Evolutionary conservation across 805 yeast species (phyloP), one percentile per base, ranked within the genome.

Genomic region (Ogataea nonfermentans): DNA sequence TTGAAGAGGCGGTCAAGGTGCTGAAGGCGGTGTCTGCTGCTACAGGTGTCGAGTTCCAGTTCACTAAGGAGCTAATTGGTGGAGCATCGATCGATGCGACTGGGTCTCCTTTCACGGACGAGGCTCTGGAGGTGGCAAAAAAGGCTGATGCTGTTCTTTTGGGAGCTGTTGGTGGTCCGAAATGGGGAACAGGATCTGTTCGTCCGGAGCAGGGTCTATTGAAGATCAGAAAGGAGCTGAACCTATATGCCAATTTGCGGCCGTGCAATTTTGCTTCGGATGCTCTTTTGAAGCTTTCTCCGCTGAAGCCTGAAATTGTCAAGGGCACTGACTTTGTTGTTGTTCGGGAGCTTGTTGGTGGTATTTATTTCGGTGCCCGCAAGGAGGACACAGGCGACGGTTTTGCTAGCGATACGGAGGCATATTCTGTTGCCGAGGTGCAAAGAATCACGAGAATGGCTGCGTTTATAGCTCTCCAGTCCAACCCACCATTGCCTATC

Each of bases 151-250:
- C 98, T 17, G 95, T 93, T n/a, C 70, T 93, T 50, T 73, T 93
- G 41, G 99, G 99, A 51, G 96, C 99, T 7, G 99, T 93, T 24
- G 99, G 99, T 48, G 99, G 99, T 24, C 99, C 99, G 46, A 93
- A 93, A 68, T 93, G 99, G 99, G 98, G 98, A 25, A 86, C 97
- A 19, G 97, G 97, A 35, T 59, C 74, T 9, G 98, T 91, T 32
- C 81, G 99, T 70, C 99, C 99, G 37, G 99, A 93, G 65, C 98
- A 88, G 68, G 99, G 99, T 44, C 75, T 93, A 52, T 75, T 93
- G 50, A 78, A 90, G 70, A 91, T 93, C 64, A 80, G 99, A 67
- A 93, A 93, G 66, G 98, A 89, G 64, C 77, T 93, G 61, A 85
- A 84, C 63, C 72, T 93, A 52, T 93, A 93, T 64, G 99, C 99